These are phyloP conservation scores for Monosporascus sp. DNA, from an alignment of 2,329 filamentous ascomycete genomes.

Conservation along the genomic window DNA sequence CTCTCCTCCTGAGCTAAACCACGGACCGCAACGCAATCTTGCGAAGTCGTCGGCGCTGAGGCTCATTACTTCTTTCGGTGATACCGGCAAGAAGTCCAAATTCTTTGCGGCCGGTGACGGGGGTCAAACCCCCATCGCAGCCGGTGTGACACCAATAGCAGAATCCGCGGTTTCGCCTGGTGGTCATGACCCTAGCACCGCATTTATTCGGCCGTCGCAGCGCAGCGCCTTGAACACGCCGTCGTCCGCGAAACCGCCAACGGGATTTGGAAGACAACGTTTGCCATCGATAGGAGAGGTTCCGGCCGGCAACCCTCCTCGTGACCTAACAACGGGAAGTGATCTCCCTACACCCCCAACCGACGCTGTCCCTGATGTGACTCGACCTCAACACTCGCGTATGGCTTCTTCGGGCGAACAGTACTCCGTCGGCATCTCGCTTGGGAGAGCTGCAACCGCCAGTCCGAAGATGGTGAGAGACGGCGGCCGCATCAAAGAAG, in stretches of 20 bases:
- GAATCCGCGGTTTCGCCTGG: constrained; percentile 72
- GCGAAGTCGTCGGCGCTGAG: constrained; percentile 82
- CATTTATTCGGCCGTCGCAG: constrained; percentile 62
- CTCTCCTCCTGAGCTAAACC: constrained; percentile 65
- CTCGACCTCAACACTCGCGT: constrained; percentile 27
- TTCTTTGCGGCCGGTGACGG: constrained; percentile 56
- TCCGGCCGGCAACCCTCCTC: constrained; percentile 33
- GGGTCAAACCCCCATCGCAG: constrained; percentile 70
- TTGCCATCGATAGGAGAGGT: constrained; percentile 75
- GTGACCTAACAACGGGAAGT: constrained; percentile 23
- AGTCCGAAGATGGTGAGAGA: constrained; percentile 61
- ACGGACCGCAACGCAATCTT: constrained; percentile 57
- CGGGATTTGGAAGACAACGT: constrained; percentile 58
- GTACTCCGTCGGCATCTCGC: constrained; percentile 39
- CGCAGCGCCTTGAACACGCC: constrained; percentile 67
- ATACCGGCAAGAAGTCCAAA: constrained; percentile 56
- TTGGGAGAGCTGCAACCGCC: constrained; percentile 62
- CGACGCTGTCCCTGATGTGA: constrained; percentile 20
- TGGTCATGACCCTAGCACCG: constrained; percentile 60
- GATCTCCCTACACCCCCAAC: constrained; percentile 20
- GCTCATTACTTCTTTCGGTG: constrained; percentile 84
- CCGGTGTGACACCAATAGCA: constrained; percentile 82
- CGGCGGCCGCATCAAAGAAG: constrained; percentile 37
- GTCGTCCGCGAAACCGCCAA: constrained; percentile 59
- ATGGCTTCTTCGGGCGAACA: constrained; percentile 37